A percentile compares a stretch with the other conserved stretches of the same genome.
These are phyloP conservation scores for Dentipellis sp. DNA, from an alignment of 768 basidiomycete species.

Conservation along the genomic window DNA sequence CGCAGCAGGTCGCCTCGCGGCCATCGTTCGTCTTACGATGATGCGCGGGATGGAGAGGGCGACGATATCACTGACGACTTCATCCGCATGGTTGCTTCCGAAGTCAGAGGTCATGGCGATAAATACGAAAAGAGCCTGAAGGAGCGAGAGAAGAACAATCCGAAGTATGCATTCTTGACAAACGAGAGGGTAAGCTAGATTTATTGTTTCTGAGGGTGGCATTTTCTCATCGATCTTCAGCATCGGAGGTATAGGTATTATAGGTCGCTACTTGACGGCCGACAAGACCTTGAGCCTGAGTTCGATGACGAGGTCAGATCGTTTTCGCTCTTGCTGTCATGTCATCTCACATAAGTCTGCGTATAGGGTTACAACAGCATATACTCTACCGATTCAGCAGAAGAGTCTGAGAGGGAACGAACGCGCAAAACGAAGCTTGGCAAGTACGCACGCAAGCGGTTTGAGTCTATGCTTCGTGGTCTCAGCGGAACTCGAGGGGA, in stretches of 20 bases:
- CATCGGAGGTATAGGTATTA: slow-evolving; percentile 68
- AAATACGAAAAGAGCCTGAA: slow-evolving; percentile 68
- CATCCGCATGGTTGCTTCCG: slow-evolving; percentile 77
- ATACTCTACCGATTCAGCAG: slow-evolving; percentile 89
- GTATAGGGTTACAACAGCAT: slow-evolving; percentile 75
- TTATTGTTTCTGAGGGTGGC: slow-evolving; percentile 16
- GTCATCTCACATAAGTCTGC: neutral
- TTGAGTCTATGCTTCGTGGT: slow-evolving; percentile 85
- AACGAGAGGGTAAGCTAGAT: slow-evolving; percentile 6
- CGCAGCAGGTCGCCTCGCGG: slow-evolving; percentile 39
- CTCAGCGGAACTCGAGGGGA: slow-evolving; percentile 83
- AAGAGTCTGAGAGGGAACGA: slow-evolving; percentile 86
- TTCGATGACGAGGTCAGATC: slow-evolving; percentile 68
- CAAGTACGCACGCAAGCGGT: slow-evolving; percentile 68
- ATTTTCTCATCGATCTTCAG: slow-evolving; percentile 26
- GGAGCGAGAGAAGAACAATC: slow-evolving; percentile 71
- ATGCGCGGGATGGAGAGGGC: slow-evolving; percentile 35
- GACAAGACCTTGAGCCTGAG: slow-evolving; percentile 46
- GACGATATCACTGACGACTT: slow-evolving; percentile 77
- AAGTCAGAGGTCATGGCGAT: slow-evolving; percentile 72
- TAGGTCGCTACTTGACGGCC: slow-evolving; percentile 54
- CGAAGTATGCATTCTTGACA: slow-evolving; percentile 74
- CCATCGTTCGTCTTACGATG: slow-evolving; percentile 24
- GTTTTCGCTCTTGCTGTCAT: neutral
- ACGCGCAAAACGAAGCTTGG: slow-evolving; percentile 71